Evolutionary conservation across 331 rosid genomes (phyloP).

Genomic region (Pyracantha coccinea): DNA sequence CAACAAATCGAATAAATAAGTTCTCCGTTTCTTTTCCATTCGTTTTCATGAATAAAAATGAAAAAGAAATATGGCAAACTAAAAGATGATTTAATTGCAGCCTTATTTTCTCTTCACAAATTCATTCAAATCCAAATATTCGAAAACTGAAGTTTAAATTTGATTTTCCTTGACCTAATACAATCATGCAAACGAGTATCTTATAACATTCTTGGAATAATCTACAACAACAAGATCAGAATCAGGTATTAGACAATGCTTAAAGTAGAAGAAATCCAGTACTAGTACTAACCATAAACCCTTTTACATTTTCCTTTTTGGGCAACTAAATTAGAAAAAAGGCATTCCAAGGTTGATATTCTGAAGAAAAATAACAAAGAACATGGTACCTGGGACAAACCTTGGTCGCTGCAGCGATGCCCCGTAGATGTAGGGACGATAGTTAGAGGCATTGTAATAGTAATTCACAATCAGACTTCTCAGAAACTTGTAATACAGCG

Average conservation of each 20-base stretch:
- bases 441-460: slow-evolving; percentile 64
- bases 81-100: not conserved
- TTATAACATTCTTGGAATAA: not conserved
- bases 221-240: not conserved
- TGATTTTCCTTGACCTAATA: not conserved
- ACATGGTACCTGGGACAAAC: slow-evolving; percentile 92
- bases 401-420: slow-evolving; percentile 88
- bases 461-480: slow-evolving; percentile 60
- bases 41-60: not conserved
- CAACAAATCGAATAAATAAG: not conserved
- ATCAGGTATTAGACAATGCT: not conserved
- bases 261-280: not conserved
- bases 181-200: not conserved
- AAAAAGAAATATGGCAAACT: not conserved
- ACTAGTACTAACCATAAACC: not conserved
- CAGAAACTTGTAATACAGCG: slow-evolving; percentile 68
- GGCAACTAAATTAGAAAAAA: not conserved
- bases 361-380: not conserved
- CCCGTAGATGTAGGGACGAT: slow-evolving; percentile 70
- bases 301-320: not conserved
- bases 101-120: not conserved
- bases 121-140: not conserved
- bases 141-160: not conserved
- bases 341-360: not conserved
- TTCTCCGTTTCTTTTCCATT: not conserved